Evolutionary conservation across 1,284 basidiomycete species (phyloP).

Genomic region (Trametes polyzona): DNA sequence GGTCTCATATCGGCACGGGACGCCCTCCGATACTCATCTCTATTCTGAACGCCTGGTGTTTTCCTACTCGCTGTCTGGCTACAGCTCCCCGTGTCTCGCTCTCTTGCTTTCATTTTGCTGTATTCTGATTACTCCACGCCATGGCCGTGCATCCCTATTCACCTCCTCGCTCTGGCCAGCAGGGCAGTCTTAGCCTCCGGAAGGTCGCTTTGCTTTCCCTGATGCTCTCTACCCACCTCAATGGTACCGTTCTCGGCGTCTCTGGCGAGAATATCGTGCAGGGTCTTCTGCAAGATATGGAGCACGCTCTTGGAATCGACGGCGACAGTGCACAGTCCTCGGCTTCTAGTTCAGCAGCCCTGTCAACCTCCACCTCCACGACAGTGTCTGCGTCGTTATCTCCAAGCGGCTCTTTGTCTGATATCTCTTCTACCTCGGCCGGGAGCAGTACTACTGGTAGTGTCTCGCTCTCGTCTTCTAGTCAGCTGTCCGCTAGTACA

Average conservation of each 20-base stretch:
- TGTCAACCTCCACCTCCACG: neutral
- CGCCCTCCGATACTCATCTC: neutral
- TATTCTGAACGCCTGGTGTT: neutral
- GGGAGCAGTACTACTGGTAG: neutral
- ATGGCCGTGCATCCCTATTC: neutral
- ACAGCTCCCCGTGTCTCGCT: conserved; percentile 3
- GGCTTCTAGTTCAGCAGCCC: neutral
- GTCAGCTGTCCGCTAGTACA: no score
- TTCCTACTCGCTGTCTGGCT: conserved; percentile 9
- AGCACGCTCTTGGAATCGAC: conserved; percentile 13
- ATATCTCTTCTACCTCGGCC: neutral
- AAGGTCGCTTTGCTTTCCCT: conserved; percentile 9
- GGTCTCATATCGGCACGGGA: neutral
- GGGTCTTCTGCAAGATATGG: conserved; percentile 3
- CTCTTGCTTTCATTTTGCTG: neutral
- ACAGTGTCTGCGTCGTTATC: neutral
- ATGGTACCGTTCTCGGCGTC: neutral
- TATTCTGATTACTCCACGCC: neutral
- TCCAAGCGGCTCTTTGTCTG: neutral
- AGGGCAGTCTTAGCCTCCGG: conserved; percentile 1
- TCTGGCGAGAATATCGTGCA: neutral
- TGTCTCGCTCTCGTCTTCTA: no score
- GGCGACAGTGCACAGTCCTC: neutral
- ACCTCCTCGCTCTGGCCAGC: neutral
- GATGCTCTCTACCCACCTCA: neutral